Conservation (phyloP, 2,329 filamentous ascomycete species). For the Thermoascus crustaceus region DNA sequence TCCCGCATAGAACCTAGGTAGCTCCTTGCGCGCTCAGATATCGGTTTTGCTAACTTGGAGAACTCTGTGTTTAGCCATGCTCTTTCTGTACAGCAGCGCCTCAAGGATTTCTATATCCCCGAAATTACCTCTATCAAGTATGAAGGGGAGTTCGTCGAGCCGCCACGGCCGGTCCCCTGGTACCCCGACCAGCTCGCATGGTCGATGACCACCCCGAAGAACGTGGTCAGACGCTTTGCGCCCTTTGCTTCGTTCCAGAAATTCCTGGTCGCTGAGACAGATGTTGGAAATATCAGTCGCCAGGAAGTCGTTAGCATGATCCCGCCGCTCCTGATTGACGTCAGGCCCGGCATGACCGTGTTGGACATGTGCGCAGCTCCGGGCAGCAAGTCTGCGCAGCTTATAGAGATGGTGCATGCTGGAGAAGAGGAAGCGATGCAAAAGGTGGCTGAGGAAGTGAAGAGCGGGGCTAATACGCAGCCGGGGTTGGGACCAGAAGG, state of each 20-base stretch:
- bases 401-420: slow-evolving; percentile 86
- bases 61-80: slow-evolving; percentile 57
- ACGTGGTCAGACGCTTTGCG: slow-evolving; percentile 84
- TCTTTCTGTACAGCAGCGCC: slow-evolving; percentile 78
- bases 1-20: not conserved
- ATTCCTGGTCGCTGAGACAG: slow-evolving; percentile 94
- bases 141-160: slow-evolving; percentile 73
- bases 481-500: slow-evolving; percentile 42
- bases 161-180: slow-evolving; percentile 76
- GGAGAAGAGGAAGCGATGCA: slow-evolving; percentile 83
- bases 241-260: slow-evolving; percentile 95
- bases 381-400: slow-evolving; percentile 91
- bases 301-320: slow-evolving; percentile 99
- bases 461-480: slow-evolving; percentile 51
- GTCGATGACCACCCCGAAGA: slow-evolving; percentile 97
- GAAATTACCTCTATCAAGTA: slow-evolving; percentile 77
- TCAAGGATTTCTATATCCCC: slow-evolving; percentile 83
- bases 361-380: slow-evolving; percentile 94
- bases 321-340: slow-evolving; percentile 83
- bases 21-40: slow-evolving; percentile 3
- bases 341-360: slow-evolving; percentile 84
- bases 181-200: slow-evolving; percentile 93
- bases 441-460: slow-evolving; percentile 58
- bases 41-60: slow-evolving; percentile 8
- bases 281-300: slow-evolving; percentile 92